Conservation (phyloP, 2,329 filamentous ascomycete species). For the Xylariaceae sp. region DNA sequence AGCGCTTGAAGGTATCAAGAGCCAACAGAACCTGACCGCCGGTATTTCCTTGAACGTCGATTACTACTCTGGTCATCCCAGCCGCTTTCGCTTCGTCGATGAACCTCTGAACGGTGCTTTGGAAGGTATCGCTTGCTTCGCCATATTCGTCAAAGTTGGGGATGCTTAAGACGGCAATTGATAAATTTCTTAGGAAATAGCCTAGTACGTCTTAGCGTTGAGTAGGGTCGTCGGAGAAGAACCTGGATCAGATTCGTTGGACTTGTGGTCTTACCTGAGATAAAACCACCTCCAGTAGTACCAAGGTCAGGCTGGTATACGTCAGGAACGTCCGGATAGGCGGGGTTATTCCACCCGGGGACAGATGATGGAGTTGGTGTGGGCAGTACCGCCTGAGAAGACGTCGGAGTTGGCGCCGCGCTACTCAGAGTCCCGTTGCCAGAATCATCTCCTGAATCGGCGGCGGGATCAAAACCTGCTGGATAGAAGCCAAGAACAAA, state of each 20-base stretch:
- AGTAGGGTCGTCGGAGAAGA: no score
- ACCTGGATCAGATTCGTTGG: not conserved
- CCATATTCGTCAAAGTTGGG: conserved; percentile 44
- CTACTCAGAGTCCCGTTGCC: not conserved
- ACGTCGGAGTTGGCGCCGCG: not conserved
- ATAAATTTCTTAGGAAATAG: conserved; percentile 32
- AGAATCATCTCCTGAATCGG: not conserved
- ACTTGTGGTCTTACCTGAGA: conserved; percentile 14
- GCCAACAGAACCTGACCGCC: conserved; percentile 29
- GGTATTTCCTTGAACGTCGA: conserved; percentile 33
- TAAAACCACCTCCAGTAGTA: conserved; percentile 15
- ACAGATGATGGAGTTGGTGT: not conserved
- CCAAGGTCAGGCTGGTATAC: conserved; percentile 23
- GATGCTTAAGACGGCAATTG: conserved; percentile 47
- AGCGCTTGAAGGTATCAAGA: conserved; percentile 28
- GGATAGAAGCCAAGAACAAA: conserved; percentile 44
- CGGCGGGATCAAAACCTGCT: conserved; percentile 9
- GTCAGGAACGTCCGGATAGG: conserved; percentile 25
- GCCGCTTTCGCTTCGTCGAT: conserved; percentile 11
- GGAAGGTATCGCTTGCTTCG: conserved; percentile 39
- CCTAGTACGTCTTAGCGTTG: conserved; percentile 18
- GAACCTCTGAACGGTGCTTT: conserved; percentile 40
- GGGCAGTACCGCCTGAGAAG: not conserved
- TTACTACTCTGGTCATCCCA: conserved; percentile 26
- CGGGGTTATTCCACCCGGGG: conserved; percentile 17